Percentiles rank a stretch among this genome's conserved stretches.
These are phyloP conservation scores for Prunus persica DNA, from an alignment of 306 rosid species.

Conservation along the genomic window Prunus_persica_NCBIv2 NC_034009.1:41948001-41948500, in stretches of 20 bases:
- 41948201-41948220: slow-evolving; percentile 12
- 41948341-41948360: background rate
- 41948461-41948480: slow-evolving; percentile 56
- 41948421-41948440: slow-evolving; percentile 19
- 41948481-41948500: slow-evolving; percentile 84
- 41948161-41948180: slow-evolving; percentile 18
- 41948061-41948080: slow-evolving; percentile 28
- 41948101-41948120: slow-evolving; percentile 22
- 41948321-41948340: slow-evolving; percentile 3
- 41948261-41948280: slow-evolving; percentile 9
- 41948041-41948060: slow-evolving; percentile 17
- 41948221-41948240: slow-evolving; percentile 4
- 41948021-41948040: slow-evolving; percentile 36
- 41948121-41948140: slow-evolving; percentile 11
- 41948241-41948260: slow-evolving; percentile 23
- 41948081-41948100: slow-evolving; percentile 28
- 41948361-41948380: background rate
- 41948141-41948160: slow-evolving; percentile 21
- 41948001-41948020: slow-evolving; percentile 27
- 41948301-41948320: background rate
- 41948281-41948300: slow-evolving; percentile 6
- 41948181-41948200: slow-evolving; percentile 32
- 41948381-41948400: slow-evolving; percentile 24
- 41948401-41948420: slow-evolving; percentile 27
- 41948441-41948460: slow-evolving; percentile 41